A percentile compares a stretch with the other conserved stretches of the same genome.
These are phyloP conservation scores for Lactarius psammicola DNA, from an alignment of 768 basidiomycete genomes.

Conservation along the genomic window DNA sequence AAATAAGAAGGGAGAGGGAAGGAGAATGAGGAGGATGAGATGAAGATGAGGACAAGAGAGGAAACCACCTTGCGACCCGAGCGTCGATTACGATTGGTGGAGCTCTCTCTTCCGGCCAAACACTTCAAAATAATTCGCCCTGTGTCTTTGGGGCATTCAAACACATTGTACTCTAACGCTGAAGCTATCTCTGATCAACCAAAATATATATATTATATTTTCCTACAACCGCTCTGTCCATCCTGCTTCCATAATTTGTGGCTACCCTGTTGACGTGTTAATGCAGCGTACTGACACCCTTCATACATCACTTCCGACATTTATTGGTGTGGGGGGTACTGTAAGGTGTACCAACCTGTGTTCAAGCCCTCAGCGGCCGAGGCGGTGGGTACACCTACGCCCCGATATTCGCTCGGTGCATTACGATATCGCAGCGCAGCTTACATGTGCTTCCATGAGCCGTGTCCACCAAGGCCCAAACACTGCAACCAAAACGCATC, in stretches of 20 bases:
- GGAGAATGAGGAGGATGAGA: slow-evolving; percentile 19
- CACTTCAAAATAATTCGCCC: slow-evolving; percentile 5
- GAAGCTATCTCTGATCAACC: too few species aligned
- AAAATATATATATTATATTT: too few species aligned
- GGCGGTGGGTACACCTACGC: not conserved
- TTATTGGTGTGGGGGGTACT: too few species aligned
- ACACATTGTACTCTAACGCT: too few species aligned
- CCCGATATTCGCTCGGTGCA: too few species aligned
- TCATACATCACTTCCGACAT: not conserved
- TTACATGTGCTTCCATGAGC: not conserved
- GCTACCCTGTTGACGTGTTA: too few species aligned
- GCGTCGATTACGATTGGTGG: not conserved
- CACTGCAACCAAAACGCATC: not conserved
- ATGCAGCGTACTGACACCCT: too few species aligned
- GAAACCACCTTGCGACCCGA: slow-evolving; percentile 13
- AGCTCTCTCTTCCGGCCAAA: not conserved
- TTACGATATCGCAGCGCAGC: not conserved
- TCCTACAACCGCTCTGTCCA: too few species aligned
- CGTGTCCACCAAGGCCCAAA: not conserved
- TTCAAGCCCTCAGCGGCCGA: not conserved
- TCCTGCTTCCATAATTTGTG: too few species aligned
- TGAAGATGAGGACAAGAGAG: slow-evolving; percentile 12
- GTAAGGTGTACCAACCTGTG: too few species aligned
- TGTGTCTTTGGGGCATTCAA: too few species aligned
- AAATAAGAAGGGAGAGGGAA: slow-evolving; percentile 27